Base-by-base conservation (phyloP, 176 grass and related monocot species). In the Canna indica region DNA sequence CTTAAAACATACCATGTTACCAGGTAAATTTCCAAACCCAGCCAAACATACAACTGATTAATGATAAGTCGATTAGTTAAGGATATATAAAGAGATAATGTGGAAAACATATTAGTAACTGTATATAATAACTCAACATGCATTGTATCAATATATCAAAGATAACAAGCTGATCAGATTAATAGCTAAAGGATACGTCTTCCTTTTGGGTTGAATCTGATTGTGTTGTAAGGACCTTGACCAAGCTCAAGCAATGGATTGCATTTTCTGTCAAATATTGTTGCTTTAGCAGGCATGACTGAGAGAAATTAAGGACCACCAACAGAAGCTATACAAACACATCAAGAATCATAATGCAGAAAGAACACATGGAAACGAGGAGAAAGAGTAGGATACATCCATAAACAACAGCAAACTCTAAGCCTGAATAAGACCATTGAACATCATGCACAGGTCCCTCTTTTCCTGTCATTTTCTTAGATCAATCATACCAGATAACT, bases 191-290 rank as follows among this genome's bases (percentile, higher is more conserved):
- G 85, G 87, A 95, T 95, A 91, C 93, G 73, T 87, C 81, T 81
- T 75, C 86, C 93, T 81, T 92, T 90, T 10, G 88, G 93, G 18
- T 92, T 97, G 88, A 89, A 97, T 85, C 88, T 92, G 80, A 97
- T 87, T 6, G 88, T 97, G 76, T 92, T 97, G 70, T 90, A 87
- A 73, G 93, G 93, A 29, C 86, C 86, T 90, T 97, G 85, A 66
- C 93, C 93, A 81, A 97, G 86, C 76, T 97, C 88, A 69, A 90
- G 35, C 74, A 92, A 83, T 77, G 85, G 86, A 58, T 92, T 90
- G 75, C 93, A 91, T 72, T 91, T 97, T 50, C 82, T 91, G 76
- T 97, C 88, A 81, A 90, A 92, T 76, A 92, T 79, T 44, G 88
- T 97, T 57, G 81, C 84, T 79, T 73, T 92, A 72, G 93, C 88